Evolutionary conservation across 2,329 filamentous ascomycete genomes (phyloP).

Genomic region (Microdochium nivale): DNA sequence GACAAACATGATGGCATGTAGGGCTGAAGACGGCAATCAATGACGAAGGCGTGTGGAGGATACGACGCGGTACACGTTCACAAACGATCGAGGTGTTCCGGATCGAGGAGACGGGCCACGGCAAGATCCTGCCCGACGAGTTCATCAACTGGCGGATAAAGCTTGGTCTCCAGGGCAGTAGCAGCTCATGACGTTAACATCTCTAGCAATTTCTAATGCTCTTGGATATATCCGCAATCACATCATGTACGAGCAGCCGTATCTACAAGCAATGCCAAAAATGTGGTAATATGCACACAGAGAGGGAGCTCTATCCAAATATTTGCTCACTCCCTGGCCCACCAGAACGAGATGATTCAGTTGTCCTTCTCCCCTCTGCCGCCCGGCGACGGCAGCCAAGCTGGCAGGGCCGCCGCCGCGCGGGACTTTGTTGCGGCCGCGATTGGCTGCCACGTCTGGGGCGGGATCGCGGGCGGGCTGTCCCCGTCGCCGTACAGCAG

Average conservation of each 20-base stretch:
- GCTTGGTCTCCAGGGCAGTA: conserved; percentile 17
- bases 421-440: not conserved
- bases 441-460: not conserved
- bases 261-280: not conserved
- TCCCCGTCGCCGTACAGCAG: conserved; percentile 55
- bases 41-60: conserved; percentile 73
- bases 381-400: not conserved
- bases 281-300: not conserved
- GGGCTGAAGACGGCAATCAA: conserved; percentile 55
- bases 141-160: conserved; percentile 70
- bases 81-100: conserved; percentile 64
- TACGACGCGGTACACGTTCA: conserved; percentile 56
- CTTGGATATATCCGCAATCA: not conserved
- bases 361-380: not conserved
- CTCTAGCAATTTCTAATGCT: no score
- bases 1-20: conserved; percentile 22
- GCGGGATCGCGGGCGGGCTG: conserved; percentile 3
- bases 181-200: not conserved
- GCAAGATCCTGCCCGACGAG: conserved; percentile 65
- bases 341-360: not conserved
- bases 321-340: not conserved
- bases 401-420: not conserved
- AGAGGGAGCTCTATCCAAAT: not conserved
- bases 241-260: not conserved
- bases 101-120: conserved; percentile 66